Evolutionary conservation across 2,329 filamentous ascomycete species (phyloP), one percentile per base, ranked within the genome.

Genomic region (Tolypocladium inflatum): DNA sequence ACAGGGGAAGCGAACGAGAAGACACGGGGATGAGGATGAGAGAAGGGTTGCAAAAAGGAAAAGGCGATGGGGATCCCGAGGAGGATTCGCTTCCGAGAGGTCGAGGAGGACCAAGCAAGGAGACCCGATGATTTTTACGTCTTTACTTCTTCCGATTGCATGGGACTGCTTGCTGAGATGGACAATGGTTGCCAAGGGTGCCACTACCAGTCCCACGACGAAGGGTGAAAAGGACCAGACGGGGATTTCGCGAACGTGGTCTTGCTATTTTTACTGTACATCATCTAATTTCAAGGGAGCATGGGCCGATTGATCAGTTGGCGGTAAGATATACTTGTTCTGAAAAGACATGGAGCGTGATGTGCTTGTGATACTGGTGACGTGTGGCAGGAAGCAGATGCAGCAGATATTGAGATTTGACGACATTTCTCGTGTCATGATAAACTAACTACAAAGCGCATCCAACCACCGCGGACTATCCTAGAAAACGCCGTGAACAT

Each of bases 251-350:
- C n/a, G 23, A 26, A 50, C 48, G 37, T 23, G 57, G 51, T 57
- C 42, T 30, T 42, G 42, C 52, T 58, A 54, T 61, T 59, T 57
- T 63, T 62, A 61, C 55, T 66, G 64, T 66, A 66, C 61, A 65
- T 62, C 61, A 65, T 66, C 60, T 66, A 65, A 63, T 64, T 61
- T 58, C 39, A 33, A 41, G 41, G 63, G 58, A 58, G 58, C 57
- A 59, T 55, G 57, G 59, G 57, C 53, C 56, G 57, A 55, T 56
- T 54, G n/a, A 57, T 57, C 48, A 57, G 55, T 54, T 61, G 53
- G 53, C 50, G 51, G 58, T 59, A 60, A 62, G 61, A 55, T 54
- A 57, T 58, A 59, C 37, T 56, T 60, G 39, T 63, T 61, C 57
- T 57, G 26, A 37, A 53, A 43, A 30, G 35, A 54, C 21, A 6